Evolutionary conservation across 768 basidiomycete species (phyloP), one percentile per base, ranked within the genome.

Genomic region (Tylopilus subfusipes): DNA sequence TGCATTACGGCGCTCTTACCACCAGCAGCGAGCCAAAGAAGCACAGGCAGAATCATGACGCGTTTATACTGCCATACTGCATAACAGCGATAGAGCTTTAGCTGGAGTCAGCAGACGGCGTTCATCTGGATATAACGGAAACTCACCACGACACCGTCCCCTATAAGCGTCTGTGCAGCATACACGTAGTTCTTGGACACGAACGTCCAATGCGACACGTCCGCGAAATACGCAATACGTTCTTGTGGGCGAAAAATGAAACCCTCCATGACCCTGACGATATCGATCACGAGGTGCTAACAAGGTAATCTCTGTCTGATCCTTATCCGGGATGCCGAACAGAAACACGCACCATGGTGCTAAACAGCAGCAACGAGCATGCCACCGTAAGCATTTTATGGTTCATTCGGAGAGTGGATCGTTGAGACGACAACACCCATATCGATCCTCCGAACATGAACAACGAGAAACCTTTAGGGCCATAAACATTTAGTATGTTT

Each of bases 371-470:
- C 13, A 74, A 62, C 22, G 59, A 24, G n/a, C 62, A 65, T 0
- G 72, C 60, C 13, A 59, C 61, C 5, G 42, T 18, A 3, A 71
- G 4, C 63, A 68, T 67, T 22, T 42, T 55, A 5, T 10, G 30
- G 43, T 71, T 65, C 43, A 71, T 29, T 7, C 39, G 33, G 11
- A 31, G 21, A 10, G 49, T 49, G 9, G 50, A 33, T 10, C 31
- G 57, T 19, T 50, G 49, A 24, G 42, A 48, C 7, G 54, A 31
- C n/a, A 73, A 33, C 1, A 54, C 61, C 60, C 65, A 68, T 12
- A 74, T 40, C 1, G 71, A 69, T 3, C 59, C 62, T 8, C 63
- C 60, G 54, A 71, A 74, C 73, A 74, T 73, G 36, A 73, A 50
- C 25, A 72, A 30, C 5, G 72, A 74, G 51, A 73, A 70, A 0